A percentile compares a stretch with the other conserved stretches of the same genome.
These are phyloP conservation scores for Setaria italica DNA, from an alignment of 202 grass and related monocot species.

Conservation along the genomic window DNA sequence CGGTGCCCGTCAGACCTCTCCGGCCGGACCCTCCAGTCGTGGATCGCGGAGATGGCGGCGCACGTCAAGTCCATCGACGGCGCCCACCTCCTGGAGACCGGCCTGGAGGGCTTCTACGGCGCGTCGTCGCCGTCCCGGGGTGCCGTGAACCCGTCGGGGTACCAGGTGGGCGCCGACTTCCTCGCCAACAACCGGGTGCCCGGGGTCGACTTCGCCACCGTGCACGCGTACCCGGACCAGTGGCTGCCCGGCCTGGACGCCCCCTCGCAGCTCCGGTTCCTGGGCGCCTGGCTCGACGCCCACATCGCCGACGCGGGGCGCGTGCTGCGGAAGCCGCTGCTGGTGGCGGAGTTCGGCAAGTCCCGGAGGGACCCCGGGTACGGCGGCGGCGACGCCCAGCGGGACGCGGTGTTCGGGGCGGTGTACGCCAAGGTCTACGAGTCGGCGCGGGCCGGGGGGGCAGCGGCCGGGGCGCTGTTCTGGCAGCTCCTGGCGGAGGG, in stretches of 20 bases:
- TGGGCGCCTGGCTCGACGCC: slow-evolving; percentile 71
- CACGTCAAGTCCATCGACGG: slow-evolving; percentile 88
- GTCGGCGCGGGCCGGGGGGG: slow-evolving; percentile 64
- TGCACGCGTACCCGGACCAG: slow-evolving; percentile 93
- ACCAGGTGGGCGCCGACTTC: slow-evolving; percentile 88
- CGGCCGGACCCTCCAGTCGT: slow-evolving; percentile 69
- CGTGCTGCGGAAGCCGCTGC: slow-evolving; percentile 74
- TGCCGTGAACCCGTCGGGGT: slow-evolving; percentile 56
- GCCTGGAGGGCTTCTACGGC: slow-evolving; percentile 94
- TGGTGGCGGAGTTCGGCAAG: slow-evolving; percentile 89
- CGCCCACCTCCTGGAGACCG: slow-evolving; percentile 84
- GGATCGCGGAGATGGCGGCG: slow-evolving; percentile 94
- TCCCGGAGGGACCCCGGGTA: slow-evolving; percentile 70
- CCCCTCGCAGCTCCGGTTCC: slow-evolving; percentile 65
- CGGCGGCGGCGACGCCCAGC: slow-evolving; percentile 41
- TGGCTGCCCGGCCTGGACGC: slow-evolving; percentile 65
- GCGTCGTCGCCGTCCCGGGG: slow-evolving; percentile 25
- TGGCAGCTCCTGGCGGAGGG: slow-evolving; percentile 86
- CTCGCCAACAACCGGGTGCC: slow-evolving; percentile 73
- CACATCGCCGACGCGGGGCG: slow-evolving; percentile 73
- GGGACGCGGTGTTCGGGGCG: slow-evolving; percentile 66
- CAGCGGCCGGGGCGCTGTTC: slow-evolving; percentile 73
- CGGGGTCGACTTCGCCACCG: slow-evolving; percentile 88
- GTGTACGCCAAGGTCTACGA: slow-evolving; percentile 80
- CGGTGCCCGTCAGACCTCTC: slow-evolving; percentile 80